A percentile compares a stretch with the other conserved stretches of the same genome.
Evolutionary conservation across 1,284 basidiomycete genomes (phyloP).

Genomic region (Ceratobasidium sp.): DNA sequence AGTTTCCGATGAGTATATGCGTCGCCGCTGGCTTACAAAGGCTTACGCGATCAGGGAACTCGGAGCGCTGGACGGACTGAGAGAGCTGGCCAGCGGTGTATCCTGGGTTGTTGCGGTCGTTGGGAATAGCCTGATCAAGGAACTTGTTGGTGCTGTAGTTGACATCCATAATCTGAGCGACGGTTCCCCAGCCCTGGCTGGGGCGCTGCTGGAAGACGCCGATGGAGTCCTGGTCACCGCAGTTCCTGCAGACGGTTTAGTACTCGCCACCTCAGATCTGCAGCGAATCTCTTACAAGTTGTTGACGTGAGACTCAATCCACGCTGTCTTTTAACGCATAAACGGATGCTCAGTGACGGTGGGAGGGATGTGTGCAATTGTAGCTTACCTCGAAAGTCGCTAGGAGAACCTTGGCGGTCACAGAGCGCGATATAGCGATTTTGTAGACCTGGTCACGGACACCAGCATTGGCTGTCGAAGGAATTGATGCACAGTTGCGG

Average conservation of each 20-base stretch:
- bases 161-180: slow-evolving; percentile 42
- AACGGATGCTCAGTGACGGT: no score
- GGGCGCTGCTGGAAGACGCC: slow-evolving; percentile 44
- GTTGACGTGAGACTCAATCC: slow-evolving; percentile 39
- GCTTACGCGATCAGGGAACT: slow-evolving; percentile 37
- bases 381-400: slow-evolving; percentile 28
- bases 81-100: slow-evolving; percentile 37
- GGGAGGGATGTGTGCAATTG: background rate
- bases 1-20: background rate
- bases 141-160: slow-evolving; percentile 40
- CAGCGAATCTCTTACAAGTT: slow-evolving; percentile 8
- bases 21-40: no score
- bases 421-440: slow-evolving; percentile 11
- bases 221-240: slow-evolving; percentile 43
- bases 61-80: slow-evolving; percentile 36
- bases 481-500: slow-evolving; percentile 15
- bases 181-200: slow-evolving; percentile 42
- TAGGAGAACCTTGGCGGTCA: slow-evolving; percentile 33
- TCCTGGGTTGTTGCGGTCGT: slow-evolving; percentile 28
- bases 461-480: slow-evolving; percentile 25
- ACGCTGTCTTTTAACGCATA: no score
- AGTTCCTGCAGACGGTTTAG: background rate
- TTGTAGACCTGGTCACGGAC: slow-evolving; percentile 33
- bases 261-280: background rate
- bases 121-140: slow-evolving; percentile 34